phyloP scores from a whole-genome alignment of 768 basidiomycete species.

The Leccinum subtestaceum region DNA sequence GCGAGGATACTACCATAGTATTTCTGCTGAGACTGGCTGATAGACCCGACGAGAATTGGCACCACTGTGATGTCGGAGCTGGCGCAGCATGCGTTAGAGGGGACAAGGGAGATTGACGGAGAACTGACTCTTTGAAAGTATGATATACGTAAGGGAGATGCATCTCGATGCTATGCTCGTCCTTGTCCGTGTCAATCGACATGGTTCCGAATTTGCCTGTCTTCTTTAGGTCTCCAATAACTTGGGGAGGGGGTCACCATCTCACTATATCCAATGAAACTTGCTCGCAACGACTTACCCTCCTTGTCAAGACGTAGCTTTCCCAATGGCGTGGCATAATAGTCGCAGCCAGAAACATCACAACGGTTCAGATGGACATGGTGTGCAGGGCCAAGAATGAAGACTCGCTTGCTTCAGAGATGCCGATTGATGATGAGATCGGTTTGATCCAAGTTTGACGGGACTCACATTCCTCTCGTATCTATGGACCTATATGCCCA shows the following conservation, averaged over 20 bases:
- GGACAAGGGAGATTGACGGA: neutral
- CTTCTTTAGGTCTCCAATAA: constrained; percentile 12
- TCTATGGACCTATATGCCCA: constrained; percentile 96
- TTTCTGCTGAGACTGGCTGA: constrained; percentile 57
- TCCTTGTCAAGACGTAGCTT: constrained; percentile 73
- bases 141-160: constrained; percentile 90
- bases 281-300: constrained; percentile 47
- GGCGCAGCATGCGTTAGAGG: constrained; percentile 1
- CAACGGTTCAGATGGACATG: constrained; percentile 86
- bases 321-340: constrained; percentile 86
- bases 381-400: constrained; percentile 95
- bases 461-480: constrained; percentile 69
- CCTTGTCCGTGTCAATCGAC: constrained; percentile 70
- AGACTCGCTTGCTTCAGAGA: constrained; percentile 74
- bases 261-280: neutral
- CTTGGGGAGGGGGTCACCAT: constrained; percentile 14
- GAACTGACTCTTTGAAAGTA: constrained; percentile 70
- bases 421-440: constrained; percentile 6
- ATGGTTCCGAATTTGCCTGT: constrained; percentile 61
- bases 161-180: constrained; percentile 98
- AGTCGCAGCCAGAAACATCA: constrained; percentile 74
- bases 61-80: constrained; percentile 80
- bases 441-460: neutral
- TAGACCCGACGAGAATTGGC: constrained; percentile 86
- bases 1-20: constrained; percentile 70